Evolutionary conservation across 108 stramenopile genomes (phyloP), one percentile per base, ranked within the genome.

Genomic region (Schizochytrium sp.): DNA sequence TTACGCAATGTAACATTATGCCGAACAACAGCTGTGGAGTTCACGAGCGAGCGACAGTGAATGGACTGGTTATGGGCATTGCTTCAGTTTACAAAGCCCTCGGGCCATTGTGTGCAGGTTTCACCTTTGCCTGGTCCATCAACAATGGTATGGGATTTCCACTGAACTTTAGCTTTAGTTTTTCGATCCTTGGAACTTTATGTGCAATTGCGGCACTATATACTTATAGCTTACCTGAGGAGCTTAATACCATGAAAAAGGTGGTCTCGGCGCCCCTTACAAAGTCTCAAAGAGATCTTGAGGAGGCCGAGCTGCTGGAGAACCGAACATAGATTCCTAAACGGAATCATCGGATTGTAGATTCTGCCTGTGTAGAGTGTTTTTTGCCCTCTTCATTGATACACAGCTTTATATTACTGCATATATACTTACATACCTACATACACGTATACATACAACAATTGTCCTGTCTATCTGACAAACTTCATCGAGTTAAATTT

Each of bases 71-170:
- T 53, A 83, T 83, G 76, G 45, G 45, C 45, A n/a, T 83, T 38
- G 76, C 50, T 5, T 55, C 50, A 55, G 28, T 83, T 10, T 83
- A 38, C 76, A 83, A 83, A 28, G 76, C 76, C 47, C 13, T 83
- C 15, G 76, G 76, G 5, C 76, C 76, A 1, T n/a, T 83, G 49
- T 83, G 76, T 53, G 76, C 76, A 17, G 76, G 76, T 4, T 83
- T 83, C 40, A 38, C 76, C 53, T 83, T 55, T 28, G 76, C 76
- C 15, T 83, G 76, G 76, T 83, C 76, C 17, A 50, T 83, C 76
- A 83, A 83, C 76, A 83, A 83, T 42, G 76, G 76, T 8, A 46
- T 83, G 45, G 1, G 45, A 10, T 49, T 83, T 55, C 76, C 76
- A n/a, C 55, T 83, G 15, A 50, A 83, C 53, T 83, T 83, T 53